Evolutionary conservation across 352 stramenopile species (phyloP).

Genomic region (Nothophytophthora sp.): DNA sequence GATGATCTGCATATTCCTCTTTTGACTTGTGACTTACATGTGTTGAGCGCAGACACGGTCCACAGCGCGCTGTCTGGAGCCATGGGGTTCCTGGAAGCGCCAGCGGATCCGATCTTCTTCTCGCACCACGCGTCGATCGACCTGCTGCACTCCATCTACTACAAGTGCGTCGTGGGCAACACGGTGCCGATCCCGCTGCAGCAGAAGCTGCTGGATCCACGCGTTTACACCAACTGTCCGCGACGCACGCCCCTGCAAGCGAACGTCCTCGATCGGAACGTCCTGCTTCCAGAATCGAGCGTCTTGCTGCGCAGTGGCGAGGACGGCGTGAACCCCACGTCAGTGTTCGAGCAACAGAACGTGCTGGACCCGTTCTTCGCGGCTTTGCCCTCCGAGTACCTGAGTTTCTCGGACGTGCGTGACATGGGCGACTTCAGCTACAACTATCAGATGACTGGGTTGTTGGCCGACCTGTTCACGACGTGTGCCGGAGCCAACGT

Average conservation of each 20-base stretch:
- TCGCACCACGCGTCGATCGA: constrained; percentile 87
- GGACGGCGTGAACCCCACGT: constrained; percentile 34
- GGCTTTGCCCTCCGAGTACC: constrained; percentile 59
- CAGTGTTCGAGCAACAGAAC: constrained; percentile 55
- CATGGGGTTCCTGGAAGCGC: constrained; percentile 76
- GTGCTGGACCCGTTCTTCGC: constrained; percentile 59
- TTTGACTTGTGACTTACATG: constrained; percentile 9
- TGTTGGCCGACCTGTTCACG: constrained; percentile 75
- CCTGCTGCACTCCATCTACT: constrained; percentile 84
- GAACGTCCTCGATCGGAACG: constrained; percentile 41
- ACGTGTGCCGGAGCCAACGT: constrained; percentile 55
- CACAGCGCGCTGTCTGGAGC: constrained; percentile 69
- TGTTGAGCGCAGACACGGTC: constrained; percentile 59
- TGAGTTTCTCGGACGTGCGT: constrained; percentile 72
- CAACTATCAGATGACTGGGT: constrained; percentile 82
- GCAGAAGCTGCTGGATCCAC: constrained; percentile 60
- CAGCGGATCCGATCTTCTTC: constrained; percentile 86
- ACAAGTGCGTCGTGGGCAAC: constrained; percentile 81
- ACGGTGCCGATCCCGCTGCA: constrained; percentile 45
- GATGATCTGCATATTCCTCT: not conserved
- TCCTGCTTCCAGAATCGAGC: constrained; percentile 61
- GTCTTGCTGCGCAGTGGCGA: constrained; percentile 56
- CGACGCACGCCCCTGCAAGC: constrained; percentile 37
- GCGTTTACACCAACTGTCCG: constrained; percentile 56
- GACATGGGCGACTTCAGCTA: constrained; percentile 80